A percentile compares a stretch with the other conserved stretches of the same genome.
Conservation (phyloP, 257 asterid genomes). For the Rehmannia glutinosa region DNA sequence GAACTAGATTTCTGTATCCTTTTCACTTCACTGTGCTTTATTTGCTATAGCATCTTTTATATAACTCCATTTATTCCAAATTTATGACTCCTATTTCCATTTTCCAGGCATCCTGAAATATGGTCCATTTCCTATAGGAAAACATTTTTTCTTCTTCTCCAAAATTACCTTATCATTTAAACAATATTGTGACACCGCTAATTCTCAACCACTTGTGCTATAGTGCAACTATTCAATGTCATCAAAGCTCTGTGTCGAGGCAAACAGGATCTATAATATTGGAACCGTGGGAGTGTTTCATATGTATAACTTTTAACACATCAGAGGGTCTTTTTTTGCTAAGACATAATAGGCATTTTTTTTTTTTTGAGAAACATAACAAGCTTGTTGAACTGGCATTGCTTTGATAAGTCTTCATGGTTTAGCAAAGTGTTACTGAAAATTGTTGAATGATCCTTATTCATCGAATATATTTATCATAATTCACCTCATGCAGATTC, state of each 20-base stretch:
- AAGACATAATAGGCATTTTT: background rate
- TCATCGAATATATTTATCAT: background rate
- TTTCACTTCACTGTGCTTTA: background rate
- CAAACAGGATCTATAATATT: background rate
- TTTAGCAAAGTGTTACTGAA: too few species aligned
- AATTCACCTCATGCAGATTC: background rate
- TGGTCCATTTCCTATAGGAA: background rate
- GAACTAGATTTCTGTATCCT: background rate
- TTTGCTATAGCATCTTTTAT: background rate
- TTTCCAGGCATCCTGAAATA: background rate
- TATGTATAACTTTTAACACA: background rate
- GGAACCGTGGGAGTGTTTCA: background rate
- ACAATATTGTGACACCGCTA: background rate
- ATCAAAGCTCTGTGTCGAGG: background rate
- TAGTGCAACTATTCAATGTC: background rate
- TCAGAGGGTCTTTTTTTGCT: background rate
- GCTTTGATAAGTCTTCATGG: background rate
- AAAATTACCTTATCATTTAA: background rate
- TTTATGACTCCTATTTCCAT: background rate
- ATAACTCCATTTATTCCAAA: background rate
- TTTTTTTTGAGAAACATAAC: too few species aligned
- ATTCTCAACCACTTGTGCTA: background rate
- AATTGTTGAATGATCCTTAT: background rate
- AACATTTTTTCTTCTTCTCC: background rate
- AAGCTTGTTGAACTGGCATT: too few species aligned